A percentile compares a stretch with the other conserved stretches of the same genome.
Evolutionary conservation across 2,329 filamentous ascomycete genomes (phyloP).

Genomic region (Phoma sp.): DNA sequence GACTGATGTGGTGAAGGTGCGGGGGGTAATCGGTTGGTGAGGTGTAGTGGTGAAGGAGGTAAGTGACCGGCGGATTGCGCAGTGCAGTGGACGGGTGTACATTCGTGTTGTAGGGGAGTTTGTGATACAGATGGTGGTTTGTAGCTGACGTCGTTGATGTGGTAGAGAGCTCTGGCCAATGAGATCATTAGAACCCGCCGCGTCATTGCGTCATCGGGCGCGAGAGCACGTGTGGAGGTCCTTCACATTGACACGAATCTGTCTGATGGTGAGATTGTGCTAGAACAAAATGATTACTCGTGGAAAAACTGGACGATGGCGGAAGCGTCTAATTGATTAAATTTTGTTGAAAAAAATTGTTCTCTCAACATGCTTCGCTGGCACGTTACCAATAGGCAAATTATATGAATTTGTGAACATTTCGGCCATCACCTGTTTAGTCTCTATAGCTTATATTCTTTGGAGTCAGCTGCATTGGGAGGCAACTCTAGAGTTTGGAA

Average conservation of each 20-base stretch:
- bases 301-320: too few relatives aligned
- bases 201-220: constrained; percentile 8
- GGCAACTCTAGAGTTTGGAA: too few relatives aligned
- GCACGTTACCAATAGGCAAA: too few relatives aligned
- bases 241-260: neutral
- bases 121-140: neutral
- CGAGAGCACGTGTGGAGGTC: neutral
- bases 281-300: too few relatives aligned
- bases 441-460: too few relatives aligned
- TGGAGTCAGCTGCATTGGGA: too few relatives aligned
- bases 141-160: constrained; percentile 12
- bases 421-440: too few relatives aligned
- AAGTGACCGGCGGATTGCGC: neutral
- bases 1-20: constrained; percentile 21
- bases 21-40: neutral
- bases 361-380: too few relatives aligned
- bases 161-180: neutral
- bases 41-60: neutral
- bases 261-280: too few relatives aligned
- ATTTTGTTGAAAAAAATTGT: too few relatives aligned
- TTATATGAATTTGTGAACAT: too few relatives aligned
- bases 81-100: constrained; percentile 1
- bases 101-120: constrained; percentile 1
- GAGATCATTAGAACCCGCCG: constrained; percentile 3
- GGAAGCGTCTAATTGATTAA: too few relatives aligned